Evolutionary conservation across 2,329 filamentous ascomycete species (phyloP), one percentile per base, ranked within the genome.

Genomic region (Cordyceps tenuipes): DNA sequence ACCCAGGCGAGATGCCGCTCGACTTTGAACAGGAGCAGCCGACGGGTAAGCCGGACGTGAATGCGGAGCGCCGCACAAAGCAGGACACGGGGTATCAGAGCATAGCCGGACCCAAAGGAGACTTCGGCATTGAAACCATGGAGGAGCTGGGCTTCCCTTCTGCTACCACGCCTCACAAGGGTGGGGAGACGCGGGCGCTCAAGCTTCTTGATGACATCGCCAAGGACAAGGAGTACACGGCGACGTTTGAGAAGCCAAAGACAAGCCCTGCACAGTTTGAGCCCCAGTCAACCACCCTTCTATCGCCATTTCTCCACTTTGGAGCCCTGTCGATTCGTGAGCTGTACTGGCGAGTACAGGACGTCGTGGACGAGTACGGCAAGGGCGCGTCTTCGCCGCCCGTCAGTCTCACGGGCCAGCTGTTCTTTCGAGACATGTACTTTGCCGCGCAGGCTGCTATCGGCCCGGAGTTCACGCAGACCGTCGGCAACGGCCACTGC

Each of bases 401-500:
- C 0, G 83, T 83, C n/a, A 88, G 83, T 62, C 71, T 92, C 17
- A 85, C 81, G 0, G 89, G 89, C 3, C 89, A 92, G 66, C 72
- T 92, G 1, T 76, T 91, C 12, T 92, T 92, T 70, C 80, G 89
- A 17, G 89, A 92, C 68, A 92, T 92, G 89, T 92, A 91, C 71
- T 91, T 92, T 66, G 88, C 82, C 15, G 88, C 88, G 0, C 88
- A 92, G 68, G 87, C 88, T 0, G 79, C 82, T 0, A 74, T 91
- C 1, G 88, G 88, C 0, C 76, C 80, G 36, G 66, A 75, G 0
- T 91, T 90, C 65, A 77, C 74, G 1, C 87, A 89, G 66, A 86
- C 86, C 0, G 75, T 81, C 53, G 81, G 82, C 41, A 92, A 92
- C 66, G 71, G 79, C 0, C 74, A 86, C 63, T 87, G 83, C 44